Evolutionary conservation across 2,329 filamentous ascomycete species (phyloP).

Genomic region (Purpureocillium takamizusanense): DNA sequence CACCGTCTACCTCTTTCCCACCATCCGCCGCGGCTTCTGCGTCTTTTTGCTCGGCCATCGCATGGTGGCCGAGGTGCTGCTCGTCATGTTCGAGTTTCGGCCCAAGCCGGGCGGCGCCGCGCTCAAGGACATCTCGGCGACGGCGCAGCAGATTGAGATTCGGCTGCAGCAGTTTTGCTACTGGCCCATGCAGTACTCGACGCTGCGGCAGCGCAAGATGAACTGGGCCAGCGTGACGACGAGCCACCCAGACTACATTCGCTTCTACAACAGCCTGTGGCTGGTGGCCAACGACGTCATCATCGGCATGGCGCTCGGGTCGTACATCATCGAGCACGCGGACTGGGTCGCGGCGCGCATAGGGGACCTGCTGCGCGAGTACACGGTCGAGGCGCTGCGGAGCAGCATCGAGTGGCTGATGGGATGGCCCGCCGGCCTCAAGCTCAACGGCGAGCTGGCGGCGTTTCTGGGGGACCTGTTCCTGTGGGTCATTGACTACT

Average conservation of each 20-base stretch:
- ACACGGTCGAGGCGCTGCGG: slow-evolving; percentile 82
- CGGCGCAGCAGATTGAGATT: slow-evolving; percentile 94
- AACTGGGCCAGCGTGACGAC: slow-evolving; percentile 95
- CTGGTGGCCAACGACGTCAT: slow-evolving; percentile 98
- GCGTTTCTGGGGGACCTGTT: slow-evolving; percentile 93
- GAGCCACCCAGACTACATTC: slow-evolving; percentile 94
- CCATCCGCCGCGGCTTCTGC: slow-evolving; percentile 66
- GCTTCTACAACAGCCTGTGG: slow-evolving; percentile 98
- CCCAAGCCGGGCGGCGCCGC: slow-evolving; percentile 69
- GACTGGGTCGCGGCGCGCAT: slow-evolving; percentile 75
- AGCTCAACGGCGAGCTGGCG: slow-evolving; percentile 88
- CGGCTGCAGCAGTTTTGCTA: slow-evolving; percentile 97
- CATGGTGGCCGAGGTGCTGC: slow-evolving; percentile 67
- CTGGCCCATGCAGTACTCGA: slow-evolving; percentile 95
- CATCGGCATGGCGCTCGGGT: slow-evolving; percentile 91
- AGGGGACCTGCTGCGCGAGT: slow-evolving; percentile 63
- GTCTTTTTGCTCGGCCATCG: slow-evolving; percentile 71
- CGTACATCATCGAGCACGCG: slow-evolving; percentile 94
- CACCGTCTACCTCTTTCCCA: slow-evolving; percentile 67
- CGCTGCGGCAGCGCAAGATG: slow-evolving; percentile 75
- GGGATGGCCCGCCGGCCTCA: slow-evolving; percentile 89
- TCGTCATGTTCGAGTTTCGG: slow-evolving; percentile 78
- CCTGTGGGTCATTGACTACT: slow-evolving; percentile 97
- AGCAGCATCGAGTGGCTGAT: slow-evolving; percentile 91
- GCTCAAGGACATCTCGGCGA: slow-evolving; percentile 91